phyloP scores from a whole-genome alignment of 176 grass and related monocot species.

The Urochloa ruziziensis region DNA sequence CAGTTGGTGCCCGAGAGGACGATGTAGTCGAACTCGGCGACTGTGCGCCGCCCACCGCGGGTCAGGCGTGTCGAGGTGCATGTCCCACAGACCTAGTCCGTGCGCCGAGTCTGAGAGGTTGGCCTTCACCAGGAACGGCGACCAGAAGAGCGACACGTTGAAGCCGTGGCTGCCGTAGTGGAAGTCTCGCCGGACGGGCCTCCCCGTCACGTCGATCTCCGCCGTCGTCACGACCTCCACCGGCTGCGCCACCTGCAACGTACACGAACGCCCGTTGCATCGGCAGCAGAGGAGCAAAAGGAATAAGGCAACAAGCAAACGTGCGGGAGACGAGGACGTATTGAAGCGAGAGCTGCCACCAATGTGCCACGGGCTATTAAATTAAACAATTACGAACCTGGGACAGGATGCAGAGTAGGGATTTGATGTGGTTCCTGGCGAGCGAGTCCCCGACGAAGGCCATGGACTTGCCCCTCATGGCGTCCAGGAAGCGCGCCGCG shows the following conservation, averaged over 20 bases:
- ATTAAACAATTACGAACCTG: not conserved
- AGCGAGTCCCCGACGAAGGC: slow-evolving; percentile 84
- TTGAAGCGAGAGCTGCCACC: not conserved
- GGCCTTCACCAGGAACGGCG: slow-evolving; percentile 56
- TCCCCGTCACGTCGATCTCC: slow-evolving; percentile 42
- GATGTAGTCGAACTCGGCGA: slow-evolving; percentile 48
- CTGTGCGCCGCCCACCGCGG: slow-evolving; percentile 40
- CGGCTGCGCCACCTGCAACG: slow-evolving; percentile 19
- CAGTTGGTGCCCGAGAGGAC: slow-evolving; percentile 55
- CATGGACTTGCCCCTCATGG: slow-evolving; percentile 55
- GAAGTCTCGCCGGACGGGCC: slow-evolving; percentile 41
- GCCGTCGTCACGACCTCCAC: slow-evolving; percentile 3
- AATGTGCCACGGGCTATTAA: not conserved
- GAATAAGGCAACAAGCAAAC: not conserved
- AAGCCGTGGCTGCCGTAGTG: slow-evolving; percentile 44
- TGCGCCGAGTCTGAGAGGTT: slow-evolving; percentile 29
- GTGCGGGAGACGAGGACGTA: not conserved
- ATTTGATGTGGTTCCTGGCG: slow-evolving; percentile 78
- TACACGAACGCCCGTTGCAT: not conserved
- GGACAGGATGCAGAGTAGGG: slow-evolving; percentile 71
- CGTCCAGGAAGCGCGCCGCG: slow-evolving; percentile 44
- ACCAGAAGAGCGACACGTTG: slow-evolving; percentile 60
- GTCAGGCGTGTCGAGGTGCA: slow-evolving; percentile 62
- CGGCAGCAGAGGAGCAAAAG: not conserved
- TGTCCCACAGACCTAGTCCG: slow-evolving; percentile 40